Base-by-base conservation (phyloP, 1,284 basidiomycete genomes). In the Dichomitus squalens region DNA sequence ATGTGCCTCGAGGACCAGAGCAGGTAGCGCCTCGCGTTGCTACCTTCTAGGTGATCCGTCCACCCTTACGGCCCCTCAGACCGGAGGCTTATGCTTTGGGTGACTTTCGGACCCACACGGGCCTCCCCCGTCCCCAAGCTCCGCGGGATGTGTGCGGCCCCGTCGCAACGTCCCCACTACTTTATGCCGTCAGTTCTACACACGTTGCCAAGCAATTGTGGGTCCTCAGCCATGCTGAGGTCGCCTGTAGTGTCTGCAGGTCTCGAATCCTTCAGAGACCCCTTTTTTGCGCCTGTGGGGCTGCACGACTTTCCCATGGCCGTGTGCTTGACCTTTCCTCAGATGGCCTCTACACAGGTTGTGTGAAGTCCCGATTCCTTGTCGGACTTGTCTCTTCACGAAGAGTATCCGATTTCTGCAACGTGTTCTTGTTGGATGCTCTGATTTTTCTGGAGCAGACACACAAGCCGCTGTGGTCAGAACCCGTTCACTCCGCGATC, bases 1-100 rank as follows among this genome's bases (percentile, higher is more conserved):
- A n/a, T 18, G 23, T 23, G 61, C 61, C 61, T 63, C 61, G 52
- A 57, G 58, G 52, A 55, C 58, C 58, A 59, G 43, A 48, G 58
- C 58, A 59, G 55, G 61, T 44, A 40, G 29, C 36, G 49, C 55
- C 58, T 57, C 53, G 53, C 58, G 50, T 57, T 36, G 38, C 48
- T 41, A 57, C 48, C 52, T 25, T 57, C 57, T 55, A 55, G 35
- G 46, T 23, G 29, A 49, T 38, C 18, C 6, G n/a, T 44, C 23
- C n/a, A 27, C 31, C 41, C 41, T 34, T 40, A 20, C 39, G 23
- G 54, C 39, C 27, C 48, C 54, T 40, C 20, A 38, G 11, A 50
- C 54, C 48, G 48, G 54, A 50, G 41, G 38, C 54, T 50, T 27
- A 31, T 8, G 20, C 33, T 33, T 12, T 23, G 31, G 31, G 38